These are phyloP conservation scores for Toxoplasma gondii DNA, from an alignment of 169 alveolate species.

Conservation along the genomic window DNA sequence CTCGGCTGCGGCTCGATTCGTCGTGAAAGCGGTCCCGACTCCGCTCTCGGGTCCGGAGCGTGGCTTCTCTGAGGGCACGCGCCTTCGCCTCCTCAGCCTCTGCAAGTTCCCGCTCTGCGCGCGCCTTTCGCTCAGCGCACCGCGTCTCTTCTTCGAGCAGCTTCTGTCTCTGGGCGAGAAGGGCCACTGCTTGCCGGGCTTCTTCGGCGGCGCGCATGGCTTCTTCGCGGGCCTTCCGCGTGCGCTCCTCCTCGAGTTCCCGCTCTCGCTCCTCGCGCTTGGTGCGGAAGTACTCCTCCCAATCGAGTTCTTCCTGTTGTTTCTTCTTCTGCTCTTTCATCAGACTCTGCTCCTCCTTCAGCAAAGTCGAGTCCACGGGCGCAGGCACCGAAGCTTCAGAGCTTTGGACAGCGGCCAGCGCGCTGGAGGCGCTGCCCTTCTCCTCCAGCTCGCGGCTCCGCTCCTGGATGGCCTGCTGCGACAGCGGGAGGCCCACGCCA, in stretches of 20 bases:
- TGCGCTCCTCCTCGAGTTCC: not conserved
- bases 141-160: not conserved
- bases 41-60: not conserved
- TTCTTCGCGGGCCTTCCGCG: conserved; percentile 19
- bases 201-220: conserved; percentile 22
- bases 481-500: not conserved
- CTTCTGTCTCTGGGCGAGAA: conserved; percentile 5
- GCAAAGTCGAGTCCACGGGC: not conserved
- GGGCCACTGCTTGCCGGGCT: conserved; percentile 22
- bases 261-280: conserved; percentile 29
- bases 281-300: conserved; percentile 29
- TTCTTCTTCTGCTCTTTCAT: not conserved
- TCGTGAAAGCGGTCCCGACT: no score
- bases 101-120: conserved; percentile 6
- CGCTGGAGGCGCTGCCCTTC: not conserved
- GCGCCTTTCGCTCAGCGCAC: conserved; percentile 22
- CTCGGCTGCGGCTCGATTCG: no score
- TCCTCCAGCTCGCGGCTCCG: not conserved
- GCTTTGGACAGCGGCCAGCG: not conserved
- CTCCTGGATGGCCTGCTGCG: conserved; percentile 34
- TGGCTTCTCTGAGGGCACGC: not conserved
- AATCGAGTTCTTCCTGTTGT: not conserved
- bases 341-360: conserved; percentile 32
- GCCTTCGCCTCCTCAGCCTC: not conserved
- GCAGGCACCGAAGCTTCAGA: no score